Conservation (phyloP, 2,329 filamentous ascomycete genomes). For the Apiospora aurea region DNA sequence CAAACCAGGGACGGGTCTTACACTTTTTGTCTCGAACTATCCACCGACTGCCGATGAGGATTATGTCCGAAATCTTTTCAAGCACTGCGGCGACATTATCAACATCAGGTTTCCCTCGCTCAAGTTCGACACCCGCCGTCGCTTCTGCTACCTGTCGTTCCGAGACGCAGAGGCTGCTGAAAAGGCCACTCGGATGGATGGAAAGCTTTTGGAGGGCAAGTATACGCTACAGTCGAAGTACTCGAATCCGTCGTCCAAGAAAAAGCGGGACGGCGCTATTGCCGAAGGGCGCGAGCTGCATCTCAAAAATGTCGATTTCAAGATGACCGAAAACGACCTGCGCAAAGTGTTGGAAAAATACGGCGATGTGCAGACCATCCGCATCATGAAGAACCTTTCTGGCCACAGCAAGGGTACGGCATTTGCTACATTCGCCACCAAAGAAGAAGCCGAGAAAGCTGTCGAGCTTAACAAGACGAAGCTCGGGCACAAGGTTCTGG, state of each 20-base stretch:
- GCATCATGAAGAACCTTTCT: constrained; percentile 71
- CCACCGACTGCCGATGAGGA: constrained; percentile 76
- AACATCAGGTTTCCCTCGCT: constrained; percentile 90
- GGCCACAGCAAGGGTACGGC: constrained; percentile 79
- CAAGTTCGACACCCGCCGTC: constrained; percentile 84
- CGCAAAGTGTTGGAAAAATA: constrained; percentile 75
- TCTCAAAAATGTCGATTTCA: constrained; percentile 71
- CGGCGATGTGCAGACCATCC: constrained; percentile 76
- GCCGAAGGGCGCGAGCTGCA: constrained; percentile 90
- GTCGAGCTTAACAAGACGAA: constrained; percentile 72
- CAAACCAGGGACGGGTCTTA: constrained; percentile 76
- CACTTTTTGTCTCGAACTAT: constrained; percentile 91
- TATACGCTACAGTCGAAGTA: constrained; percentile 79
- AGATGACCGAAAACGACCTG: constrained; percentile 71
- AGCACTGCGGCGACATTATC: constrained; percentile 80
- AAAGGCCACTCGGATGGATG: constrained; percentile 76
- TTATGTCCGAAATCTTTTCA: constrained; percentile 73
- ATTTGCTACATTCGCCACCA: constrained; percentile 79
- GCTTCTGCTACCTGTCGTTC: constrained; percentile 98
- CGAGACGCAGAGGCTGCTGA: constrained; percentile 70
- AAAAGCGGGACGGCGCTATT: constrained; percentile 78
- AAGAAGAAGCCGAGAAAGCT: constrained; percentile 71
- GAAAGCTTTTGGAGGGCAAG: constrained; percentile 70
- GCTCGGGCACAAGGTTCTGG: constrained; percentile 71
- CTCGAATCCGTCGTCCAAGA: constrained; percentile 81